phyloP scores from a whole-genome alignment of 257 asterid genomes.

The Paulownia fortunei region DNA sequence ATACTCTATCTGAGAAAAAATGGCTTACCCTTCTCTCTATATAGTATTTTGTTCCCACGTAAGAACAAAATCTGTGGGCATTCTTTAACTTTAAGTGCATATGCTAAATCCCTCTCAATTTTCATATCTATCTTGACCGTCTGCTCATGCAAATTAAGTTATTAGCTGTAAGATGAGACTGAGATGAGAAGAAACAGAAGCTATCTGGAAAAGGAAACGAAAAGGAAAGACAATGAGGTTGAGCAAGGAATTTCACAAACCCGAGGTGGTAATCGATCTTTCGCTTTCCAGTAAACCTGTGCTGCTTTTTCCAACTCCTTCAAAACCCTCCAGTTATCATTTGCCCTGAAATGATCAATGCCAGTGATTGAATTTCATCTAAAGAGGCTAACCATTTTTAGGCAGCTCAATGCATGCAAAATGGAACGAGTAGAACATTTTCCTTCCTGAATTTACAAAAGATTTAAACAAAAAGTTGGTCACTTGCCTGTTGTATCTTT shows the following conservation, averaged over 20 bases:
- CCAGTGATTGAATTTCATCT: not conserved
- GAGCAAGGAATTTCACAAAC: constrained; percentile 50
- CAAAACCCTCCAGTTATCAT: constrained; percentile 89
- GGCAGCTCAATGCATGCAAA: not conserved
- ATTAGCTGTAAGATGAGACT: not conserved
- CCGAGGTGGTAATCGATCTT: constrained; percentile 96
- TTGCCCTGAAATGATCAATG: constrained; percentile 61
- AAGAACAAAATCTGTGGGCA: constrained; percentile 88
- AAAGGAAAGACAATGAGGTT: not conserved
- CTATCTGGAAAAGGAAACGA: not conserved
- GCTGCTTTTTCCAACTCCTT: constrained; percentile 94
- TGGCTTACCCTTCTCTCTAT: constrained; percentile 77
- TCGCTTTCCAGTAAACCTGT: constrained; percentile 85
- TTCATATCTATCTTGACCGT: constrained; percentile 89
- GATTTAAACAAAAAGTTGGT: not conserved
- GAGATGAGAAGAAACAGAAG: constrained; percentile 1
- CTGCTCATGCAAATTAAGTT: constrained; percentile 44
- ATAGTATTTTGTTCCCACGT: constrained; percentile 77
- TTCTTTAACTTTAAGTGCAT: constrained; percentile 87
- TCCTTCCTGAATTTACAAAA: not conserved
- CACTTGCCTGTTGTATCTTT: constrained; percentile 82
- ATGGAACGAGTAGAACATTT: not conserved
- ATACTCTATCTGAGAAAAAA: not conserved
- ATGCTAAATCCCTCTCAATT: constrained; percentile 92
- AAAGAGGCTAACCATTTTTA: not conserved